phyloP scores from a whole-genome alignment of 1,139 yeast genomes.

The Ogataea hybrid region DNA sequence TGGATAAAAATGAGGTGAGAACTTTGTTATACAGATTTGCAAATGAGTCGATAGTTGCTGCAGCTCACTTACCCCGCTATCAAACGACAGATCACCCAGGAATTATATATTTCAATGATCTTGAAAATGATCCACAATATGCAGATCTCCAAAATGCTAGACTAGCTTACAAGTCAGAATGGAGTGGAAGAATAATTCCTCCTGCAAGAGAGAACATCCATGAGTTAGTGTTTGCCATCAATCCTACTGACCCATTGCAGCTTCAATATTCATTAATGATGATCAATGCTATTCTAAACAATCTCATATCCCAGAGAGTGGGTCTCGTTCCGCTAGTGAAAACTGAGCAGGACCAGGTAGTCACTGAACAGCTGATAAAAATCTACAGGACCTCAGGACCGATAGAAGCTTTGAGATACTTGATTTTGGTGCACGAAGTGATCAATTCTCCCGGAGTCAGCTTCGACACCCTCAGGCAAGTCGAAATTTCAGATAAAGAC shows the following conservation, averaged over 20 bases:
- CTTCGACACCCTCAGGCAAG: conserved; percentile 9
- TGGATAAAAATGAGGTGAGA: conserved; percentile 38
- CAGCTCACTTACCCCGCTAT: too few species aligned
- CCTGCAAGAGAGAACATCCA: conserved; percentile 71
- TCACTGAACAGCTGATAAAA: conserved; percentile 37
- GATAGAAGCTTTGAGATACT: conserved; percentile 24
- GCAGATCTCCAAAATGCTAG: conserved; percentile 44
- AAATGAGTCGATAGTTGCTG: conserved; percentile 27
- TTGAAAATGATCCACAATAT: conserved; percentile 64
- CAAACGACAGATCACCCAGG: conserved; percentile 27
- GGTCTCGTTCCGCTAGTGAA: conserved; percentile 68
- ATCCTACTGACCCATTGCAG: conserved; percentile 53
- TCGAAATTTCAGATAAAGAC: conserved; percentile 14
- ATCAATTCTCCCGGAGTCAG: conserved; percentile 10
- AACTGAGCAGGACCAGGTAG: conserved; percentile 21
- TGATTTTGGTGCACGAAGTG: conserved; percentile 22
- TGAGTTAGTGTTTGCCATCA: conserved; percentile 70
- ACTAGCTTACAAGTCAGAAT: conserved; percentile 39
- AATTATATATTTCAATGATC: conserved; percentile 73
- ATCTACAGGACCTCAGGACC: conserved; percentile 31
- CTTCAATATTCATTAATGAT: conserved; percentile 46
- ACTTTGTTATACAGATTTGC: conserved; percentile 46
- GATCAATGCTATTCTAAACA: conserved; percentile 49
- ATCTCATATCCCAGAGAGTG: conserved; percentile 72
- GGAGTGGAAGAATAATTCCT: conserved; percentile 59